Evolutionary conservation across 768 basidiomycete genomes (phyloP).

Genomic region (Boletus reticulatus): DNA sequence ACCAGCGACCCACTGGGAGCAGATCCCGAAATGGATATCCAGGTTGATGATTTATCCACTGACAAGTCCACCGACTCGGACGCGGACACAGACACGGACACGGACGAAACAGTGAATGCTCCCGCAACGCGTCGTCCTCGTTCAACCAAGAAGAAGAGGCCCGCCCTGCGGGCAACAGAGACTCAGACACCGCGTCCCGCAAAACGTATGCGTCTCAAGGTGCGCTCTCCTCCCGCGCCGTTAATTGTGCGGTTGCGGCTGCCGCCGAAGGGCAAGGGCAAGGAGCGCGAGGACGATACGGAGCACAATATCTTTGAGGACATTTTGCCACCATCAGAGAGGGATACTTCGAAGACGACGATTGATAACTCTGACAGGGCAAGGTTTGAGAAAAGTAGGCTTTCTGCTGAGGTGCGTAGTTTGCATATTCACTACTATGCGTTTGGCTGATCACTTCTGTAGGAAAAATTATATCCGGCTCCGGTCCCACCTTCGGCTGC

Average conservation of each 20-base stretch:
- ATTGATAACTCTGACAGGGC: constrained; percentile 61
- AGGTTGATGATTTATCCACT: constrained; percentile 35
- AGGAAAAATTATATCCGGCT: constrained; percentile 53
- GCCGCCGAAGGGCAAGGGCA: constrained; percentile 63
- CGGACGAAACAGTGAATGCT: constrained; percentile 22
- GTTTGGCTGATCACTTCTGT: constrained; percentile 9
- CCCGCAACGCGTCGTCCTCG: constrained; percentile 10
- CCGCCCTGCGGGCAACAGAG: constrained; percentile 24
- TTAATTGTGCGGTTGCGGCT: constrained; percentile 53
- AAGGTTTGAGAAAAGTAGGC: constrained; percentile 70
- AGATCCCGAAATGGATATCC: constrained; percentile 32
- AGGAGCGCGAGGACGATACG: constrained; percentile 65
- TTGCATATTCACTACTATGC: background rate
- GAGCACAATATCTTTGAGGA: constrained; percentile 78
- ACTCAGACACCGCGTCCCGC: constrained; percentile 29
- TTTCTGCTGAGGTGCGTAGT: constrained; percentile 67
- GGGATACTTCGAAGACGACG: constrained; percentile 68
- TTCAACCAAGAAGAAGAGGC: constrained; percentile 30
- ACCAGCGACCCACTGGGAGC: constrained; percentile 26
- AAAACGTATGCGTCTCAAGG: constrained; percentile 49
- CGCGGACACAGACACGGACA: constrained; percentile 21
- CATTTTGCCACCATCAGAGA: constrained; percentile 62
- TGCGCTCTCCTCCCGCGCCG: constrained; percentile 34
- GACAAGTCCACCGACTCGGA: constrained; percentile 34
- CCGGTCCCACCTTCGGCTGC: constrained; percentile 30